A percentile compares a stretch with the other conserved stretches of the same genome.
Conservation (phyloP, 31 red algal genomes). For the Asparagopsis taxiformis region DNA sequence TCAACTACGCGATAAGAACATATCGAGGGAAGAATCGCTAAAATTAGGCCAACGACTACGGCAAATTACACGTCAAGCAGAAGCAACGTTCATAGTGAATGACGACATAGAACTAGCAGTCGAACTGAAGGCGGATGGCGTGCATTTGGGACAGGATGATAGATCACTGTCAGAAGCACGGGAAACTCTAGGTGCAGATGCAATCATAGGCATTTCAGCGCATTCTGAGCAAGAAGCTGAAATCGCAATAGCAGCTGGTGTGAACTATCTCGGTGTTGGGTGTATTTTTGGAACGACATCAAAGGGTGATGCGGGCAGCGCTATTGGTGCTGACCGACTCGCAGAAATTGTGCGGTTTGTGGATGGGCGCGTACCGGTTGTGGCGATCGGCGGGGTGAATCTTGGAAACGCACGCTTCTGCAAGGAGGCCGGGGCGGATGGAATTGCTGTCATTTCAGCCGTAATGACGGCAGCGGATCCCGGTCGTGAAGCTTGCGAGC, state of each 20-base stretch:
- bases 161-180: conserved; percentile 38
- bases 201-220: conserved; percentile 83
- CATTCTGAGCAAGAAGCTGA: conserved; percentile 56
- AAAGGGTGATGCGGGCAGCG: conserved; percentile 76
- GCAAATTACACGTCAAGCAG: conserved; percentile 28
- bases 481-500: too few species aligned
- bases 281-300: conserved; percentile 64
- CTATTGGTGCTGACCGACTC: conserved; percentile 49
- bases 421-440: not conserved
- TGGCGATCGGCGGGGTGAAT: conserved; percentile 57
- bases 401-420: not conserved
- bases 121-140: conserved; percentile 76
- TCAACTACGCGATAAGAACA: conserved; percentile 53
- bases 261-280: conserved; percentile 84
- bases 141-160: conserved; percentile 96
- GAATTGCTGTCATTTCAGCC: conserved; percentile 24
- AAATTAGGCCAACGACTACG: conserved; percentile 36
- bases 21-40: conserved; percentile 15
- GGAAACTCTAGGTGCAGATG: conserved; percentile 17
- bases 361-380: conserved; percentile 16
- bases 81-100: conserved; percentile 76
- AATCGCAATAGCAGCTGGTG: conserved; percentile 37
- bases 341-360: conserved; percentile 24
- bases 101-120: conserved; percentile 80
- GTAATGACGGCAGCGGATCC: conserved; percentile 19